Evolutionary conservation across 2,329 filamentous ascomycete genomes (phyloP).

Genomic region (Aspergillus sp.): DNA sequence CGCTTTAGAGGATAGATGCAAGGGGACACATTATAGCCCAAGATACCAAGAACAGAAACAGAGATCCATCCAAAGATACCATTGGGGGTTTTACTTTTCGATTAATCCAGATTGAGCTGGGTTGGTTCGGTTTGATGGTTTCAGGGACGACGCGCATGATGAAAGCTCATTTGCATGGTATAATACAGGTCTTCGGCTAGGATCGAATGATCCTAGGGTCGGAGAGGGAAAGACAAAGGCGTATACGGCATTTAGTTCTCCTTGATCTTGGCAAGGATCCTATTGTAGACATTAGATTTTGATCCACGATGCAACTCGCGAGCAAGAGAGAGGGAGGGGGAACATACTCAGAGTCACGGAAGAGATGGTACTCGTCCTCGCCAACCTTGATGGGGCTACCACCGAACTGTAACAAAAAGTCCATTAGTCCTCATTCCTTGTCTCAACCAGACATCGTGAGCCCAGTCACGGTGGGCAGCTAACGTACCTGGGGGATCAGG

Average conservation of each 20-base stretch:
- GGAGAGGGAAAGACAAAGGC: conserved; percentile 20
- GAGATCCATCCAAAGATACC: conserved; percentile 4
- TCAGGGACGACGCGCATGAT: conserved; percentile 8
- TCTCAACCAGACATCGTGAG: not conserved
- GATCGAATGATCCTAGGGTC: conserved; percentile 15
- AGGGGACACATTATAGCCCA: conserved; percentile 14
- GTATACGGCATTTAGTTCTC: conserved; percentile 50
- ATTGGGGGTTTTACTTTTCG: conserved; percentile 10
- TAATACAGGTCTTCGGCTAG: conserved; percentile 30
- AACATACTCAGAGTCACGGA: conserved; percentile 96
- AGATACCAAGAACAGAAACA: conserved; percentile 6
- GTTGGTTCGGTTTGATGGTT: not conserved
- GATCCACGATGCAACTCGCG: not conserved
- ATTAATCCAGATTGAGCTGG: conserved; percentile 22
- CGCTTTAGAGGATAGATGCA: conserved; percentile 26
- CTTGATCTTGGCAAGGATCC: conserved; percentile 98
- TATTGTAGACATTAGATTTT: conserved; percentile 41
- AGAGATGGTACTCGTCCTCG: conserved; percentile 93
- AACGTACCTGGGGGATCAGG: conserved; percentile 84
- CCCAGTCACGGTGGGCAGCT: conserved; percentile 1
- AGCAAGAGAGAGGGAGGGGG: not conserved
- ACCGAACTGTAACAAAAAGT: conserved; percentile 64
- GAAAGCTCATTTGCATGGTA: conserved; percentile 33
- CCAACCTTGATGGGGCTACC: conserved; percentile 95
- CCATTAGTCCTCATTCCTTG: conserved; percentile 20